Evolutionary conservation across 805 yeast species (phyloP), one percentile per base, ranked within the genome.

Genomic region (Suhomyces kilbournensis): DNA sequence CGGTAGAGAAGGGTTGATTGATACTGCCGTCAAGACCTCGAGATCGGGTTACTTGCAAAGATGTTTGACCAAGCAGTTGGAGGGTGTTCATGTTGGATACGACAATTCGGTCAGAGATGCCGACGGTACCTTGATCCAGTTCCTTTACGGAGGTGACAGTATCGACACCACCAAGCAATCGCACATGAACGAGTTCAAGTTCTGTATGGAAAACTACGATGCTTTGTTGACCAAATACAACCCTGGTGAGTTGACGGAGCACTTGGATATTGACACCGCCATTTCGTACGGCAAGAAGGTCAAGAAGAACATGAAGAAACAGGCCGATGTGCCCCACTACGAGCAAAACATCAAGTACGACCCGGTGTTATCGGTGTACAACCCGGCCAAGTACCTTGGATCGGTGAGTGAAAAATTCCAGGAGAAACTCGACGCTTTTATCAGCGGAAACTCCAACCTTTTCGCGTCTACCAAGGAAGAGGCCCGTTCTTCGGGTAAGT

Each of bases 1-100:
- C 51, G 99, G 99, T 75, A 88, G 99, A 79, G 99, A 94, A 79
- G 99, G 99, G 77, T 83, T 94, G 66, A 94, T 94, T 76, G 99
- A 94, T 80, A 94, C 99, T 54, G 99, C 99, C 48, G 99, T 94
- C 58, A 94, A 94, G 75, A 94, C 99, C 8, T 90, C 97, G 19
- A 86, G 97, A 75, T 92, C 98, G 54, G 99, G 99, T 67, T 94
- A 94, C 74, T 80, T 94, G 71, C 99, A 94, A 76, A 86, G 99
- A 76, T 96, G 99, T 82, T 81, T 94, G 74, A 94, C 97, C 54
- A 94, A 94, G 73, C 99, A 94, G 75, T 79, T 94, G 58, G 99
- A 94, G 72, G 99, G 99, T 77, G 96, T 94, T 26, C 96, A 89
- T 62, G 86, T 90, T 38, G 82, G 90, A 43, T 94, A 94, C 68